These are phyloP conservation scores for Geosmithia morbida DNA, from an alignment of 2,329 filamentous ascomycete species.

Conservation along the genomic window DNA sequence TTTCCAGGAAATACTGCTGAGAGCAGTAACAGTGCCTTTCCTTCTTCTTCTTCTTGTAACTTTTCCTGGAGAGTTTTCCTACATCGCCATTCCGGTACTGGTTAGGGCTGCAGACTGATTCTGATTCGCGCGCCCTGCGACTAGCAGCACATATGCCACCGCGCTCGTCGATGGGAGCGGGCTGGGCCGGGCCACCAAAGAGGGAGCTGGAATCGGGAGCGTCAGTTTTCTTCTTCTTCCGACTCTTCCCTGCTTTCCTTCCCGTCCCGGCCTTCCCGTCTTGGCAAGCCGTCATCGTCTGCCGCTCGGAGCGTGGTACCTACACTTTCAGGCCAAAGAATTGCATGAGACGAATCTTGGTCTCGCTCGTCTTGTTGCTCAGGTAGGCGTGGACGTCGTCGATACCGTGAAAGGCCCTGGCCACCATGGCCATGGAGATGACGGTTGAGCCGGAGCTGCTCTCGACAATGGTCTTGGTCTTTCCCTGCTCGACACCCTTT, in stretches of 20 bases:
- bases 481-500: constrained; percentile 18
- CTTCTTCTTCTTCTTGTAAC: constrained; percentile 10
- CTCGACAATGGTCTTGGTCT: constrained; percentile 38
- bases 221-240: neutral
- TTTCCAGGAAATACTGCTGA: neutral
- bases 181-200: constrained; percentile 44
- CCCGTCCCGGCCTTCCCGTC: no score
- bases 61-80: neutral
- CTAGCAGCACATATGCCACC: constrained; percentile 36
- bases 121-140: constrained; percentile 22
- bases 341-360: constrained; percentile 6
- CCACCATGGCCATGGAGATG: constrained; percentile 30
- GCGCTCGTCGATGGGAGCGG: constrained; percentile 35
- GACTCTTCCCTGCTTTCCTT: no score
- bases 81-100: constrained; percentile 8
- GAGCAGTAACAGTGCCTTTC: neutral
- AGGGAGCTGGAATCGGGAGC: constrained; percentile 21
- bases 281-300: neutral
- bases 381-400: constrained; percentile 20
- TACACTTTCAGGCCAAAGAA: constrained; percentile 8
- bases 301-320: neutral
- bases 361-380: constrained; percentile 24
- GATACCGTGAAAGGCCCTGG: constrained; percentile 12
- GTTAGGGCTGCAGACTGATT: constrained; percentile 16
- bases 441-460: constrained; percentile 49